A percentile compares a stretch with the other conserved stretches of the same genome.
Conservation (phyloP, 768 basidiomycete genomes). For the Mycena metata region DNA sequence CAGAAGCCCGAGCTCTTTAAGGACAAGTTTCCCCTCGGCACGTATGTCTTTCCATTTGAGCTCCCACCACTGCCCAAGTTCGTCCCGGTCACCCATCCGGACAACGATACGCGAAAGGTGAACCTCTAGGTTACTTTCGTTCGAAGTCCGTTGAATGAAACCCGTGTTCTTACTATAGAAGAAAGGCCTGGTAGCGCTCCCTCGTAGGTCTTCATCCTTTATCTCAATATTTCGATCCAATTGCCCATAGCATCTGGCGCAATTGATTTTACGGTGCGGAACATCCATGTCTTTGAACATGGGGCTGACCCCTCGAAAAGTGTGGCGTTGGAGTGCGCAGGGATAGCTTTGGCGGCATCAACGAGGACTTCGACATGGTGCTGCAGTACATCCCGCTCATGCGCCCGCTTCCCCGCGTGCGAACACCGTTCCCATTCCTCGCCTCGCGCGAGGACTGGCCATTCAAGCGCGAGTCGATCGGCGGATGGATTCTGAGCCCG, state of each 20-base stretch:
- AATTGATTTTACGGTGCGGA: conserved; percentile 27
- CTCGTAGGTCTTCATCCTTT: conserved; percentile 30
- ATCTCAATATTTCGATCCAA: background rate
- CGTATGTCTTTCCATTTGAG: conserved; percentile 37
- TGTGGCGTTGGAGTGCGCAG: conserved; percentile 37
- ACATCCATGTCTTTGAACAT: background rate
- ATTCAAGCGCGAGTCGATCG: conserved; percentile 35
- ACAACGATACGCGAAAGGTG: conserved; percentile 36
- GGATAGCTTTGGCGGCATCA: conserved; percentile 33
- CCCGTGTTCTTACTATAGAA: conserved; percentile 1
- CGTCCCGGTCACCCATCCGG: conserved; percentile 37
- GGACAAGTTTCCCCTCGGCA: conserved; percentile 37
- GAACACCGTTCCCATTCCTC: conserved; percentile 37
- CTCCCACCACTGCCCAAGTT: conserved; percentile 36
- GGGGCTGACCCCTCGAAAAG: background rate
- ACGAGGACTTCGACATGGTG: conserved; percentile 40
- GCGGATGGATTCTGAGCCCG: conserved; percentile 39
- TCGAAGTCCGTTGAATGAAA: background rate
- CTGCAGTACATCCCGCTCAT: conserved; percentile 35
- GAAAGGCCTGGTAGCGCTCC: conserved; percentile 34
- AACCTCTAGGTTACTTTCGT: background rate
- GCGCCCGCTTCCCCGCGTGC: conserved; percentile 20
- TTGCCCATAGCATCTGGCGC: conserved; percentile 30
- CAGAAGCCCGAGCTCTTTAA: conserved; percentile 26
- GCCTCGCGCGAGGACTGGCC: conserved; percentile 40